Base-by-base conservation (phyloP, 2,329 filamentous ascomycete genomes). In the Phaeoacremonium minimum region DNA sequence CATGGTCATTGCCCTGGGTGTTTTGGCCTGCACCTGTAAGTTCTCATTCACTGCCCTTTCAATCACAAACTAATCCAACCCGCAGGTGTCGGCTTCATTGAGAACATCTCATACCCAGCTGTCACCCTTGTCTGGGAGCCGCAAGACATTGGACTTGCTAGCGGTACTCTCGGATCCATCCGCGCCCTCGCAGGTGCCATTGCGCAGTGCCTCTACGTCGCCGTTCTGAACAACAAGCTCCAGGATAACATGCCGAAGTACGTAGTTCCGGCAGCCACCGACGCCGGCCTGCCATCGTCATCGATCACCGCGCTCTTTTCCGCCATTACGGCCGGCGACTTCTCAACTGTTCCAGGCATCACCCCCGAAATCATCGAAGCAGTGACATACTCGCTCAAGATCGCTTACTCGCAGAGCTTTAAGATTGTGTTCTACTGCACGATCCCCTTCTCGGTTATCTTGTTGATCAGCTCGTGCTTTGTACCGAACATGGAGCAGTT, bases 71-170 rank as follows among this genome's bases (percentile, higher is more conserved):
- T 46, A 32, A 43, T 38, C n/a, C n/a, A 5, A 14, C 4, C 32
- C 33, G n/a, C 50, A 18, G 52, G 50, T 30, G 57, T 60, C 16
- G 62, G 63, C 3, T 62, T 56, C 43, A 53, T 65, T 36, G 61
- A 65, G 40, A 64, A 61, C 46, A 52, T 65, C 34, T 50, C 56
- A n/a, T 55, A 67, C 33, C 60, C 65, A 1, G 63, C 61, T 7
- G 63, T 71, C 17, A 63, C 64, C 2, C 56, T 68, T 8, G 58
- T 72, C 29, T 67, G 60, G 49, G 66, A 66, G 38, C 53, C 67
- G 5, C 60, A 67, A 42, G 67, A 71, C 41, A 69, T 70, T 30
- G 66, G 67, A 13, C 56, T 70, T 13, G 66, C 49, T 36, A 64
- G 45, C 6, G 67, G 67, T 14, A 57, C 67, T 15, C 61, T 70